A percentile compares a stretch with the other conserved stretches of the same genome.
Conservation (phyloP, 2,329 filamentous ascomycete species). For the Colletotrichum spinosum region DNA sequence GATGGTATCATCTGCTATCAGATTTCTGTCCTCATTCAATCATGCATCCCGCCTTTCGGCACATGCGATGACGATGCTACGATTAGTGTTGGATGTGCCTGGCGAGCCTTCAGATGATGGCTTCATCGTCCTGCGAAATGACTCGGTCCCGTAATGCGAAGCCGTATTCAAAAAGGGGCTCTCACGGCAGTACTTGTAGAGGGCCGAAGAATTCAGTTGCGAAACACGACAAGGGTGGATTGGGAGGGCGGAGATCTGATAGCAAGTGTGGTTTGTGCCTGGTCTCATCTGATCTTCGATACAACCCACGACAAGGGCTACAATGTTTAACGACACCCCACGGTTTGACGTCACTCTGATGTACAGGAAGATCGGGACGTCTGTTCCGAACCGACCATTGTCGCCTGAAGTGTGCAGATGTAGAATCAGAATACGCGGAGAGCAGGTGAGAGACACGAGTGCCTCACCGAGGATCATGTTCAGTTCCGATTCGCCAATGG, state of each 20-base stretch:
- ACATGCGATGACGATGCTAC: slow-evolving; percentile 23
- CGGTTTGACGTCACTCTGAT: slow-evolving; percentile 19
- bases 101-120: slow-evolving; percentile 14
- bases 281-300: slow-evolving; percentile 34
- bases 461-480: not conserved
- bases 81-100: slow-evolving; percentile 7
- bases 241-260: not conserved
- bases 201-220: not conserved
- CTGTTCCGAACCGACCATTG: not conserved
- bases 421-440: not conserved
- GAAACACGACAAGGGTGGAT: not conserved
- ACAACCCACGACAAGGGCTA: slow-evolving; percentile 9
- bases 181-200: not conserved
- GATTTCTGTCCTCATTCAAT: not conserved
- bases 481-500: slow-evolving; percentile 24
- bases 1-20: slow-evolving; percentile 16
- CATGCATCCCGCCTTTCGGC: not conserved
- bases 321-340: not conserved
- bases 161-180: not conserved
- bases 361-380: not conserved
- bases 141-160: slow-evolving; percentile 20
- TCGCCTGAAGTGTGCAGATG: not conserved
- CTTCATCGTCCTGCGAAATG: slow-evolving; percentile 3
- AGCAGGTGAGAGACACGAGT: slow-evolving; percentile 1
- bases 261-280: slow-evolving; percentile 11